A percentile compares a stretch with the other conserved stretches of the same genome.
Conservation (phyloP, 768 basidiomycete genomes). For the Lyophyllum atratum region DNA sequence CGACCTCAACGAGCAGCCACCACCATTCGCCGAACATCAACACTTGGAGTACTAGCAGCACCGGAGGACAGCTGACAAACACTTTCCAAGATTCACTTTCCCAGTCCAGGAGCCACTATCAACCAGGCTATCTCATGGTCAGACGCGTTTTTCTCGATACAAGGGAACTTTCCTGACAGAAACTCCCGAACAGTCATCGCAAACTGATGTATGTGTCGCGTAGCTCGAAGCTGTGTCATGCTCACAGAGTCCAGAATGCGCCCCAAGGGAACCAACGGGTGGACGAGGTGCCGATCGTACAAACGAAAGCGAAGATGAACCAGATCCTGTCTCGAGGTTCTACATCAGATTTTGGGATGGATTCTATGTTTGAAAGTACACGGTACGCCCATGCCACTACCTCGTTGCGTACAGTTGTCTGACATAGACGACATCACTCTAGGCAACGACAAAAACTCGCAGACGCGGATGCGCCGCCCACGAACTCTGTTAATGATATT, state of each 20-base stretch:
- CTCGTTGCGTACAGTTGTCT: neutral
- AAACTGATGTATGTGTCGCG: conserved; percentile 50
- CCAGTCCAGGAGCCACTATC: conserved; percentile 76
- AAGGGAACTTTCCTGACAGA: neutral
- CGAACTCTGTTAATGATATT: conserved; percentile 73
- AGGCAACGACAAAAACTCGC: conserved; percentile 64
- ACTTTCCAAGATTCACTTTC: conserved; percentile 68
- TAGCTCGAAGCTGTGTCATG: neutral
- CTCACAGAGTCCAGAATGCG: conserved; percentile 30
- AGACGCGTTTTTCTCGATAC: conserved; percentile 19
- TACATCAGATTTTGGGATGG: conserved; percentile 76
- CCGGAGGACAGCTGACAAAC: conserved; percentile 40
- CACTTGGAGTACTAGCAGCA: conserved; percentile 53
- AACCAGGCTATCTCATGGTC: conserved; percentile 82
- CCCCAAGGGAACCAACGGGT: conserved; percentile 62
- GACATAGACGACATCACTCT: conserved; percentile 1
- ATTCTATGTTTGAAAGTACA: conserved; percentile 82
- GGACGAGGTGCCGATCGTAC: conserved; percentile 75
- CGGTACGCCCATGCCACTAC: conserved; percentile 37
- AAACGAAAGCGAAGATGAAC: conserved; percentile 82
- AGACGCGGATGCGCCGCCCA: conserved; percentile 84
- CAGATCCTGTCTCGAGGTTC: conserved; percentile 63
- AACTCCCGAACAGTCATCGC: conserved; percentile 38
- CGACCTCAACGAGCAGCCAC: conserved; percentile 48
- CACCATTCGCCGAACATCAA: conserved; percentile 49